Conservation (phyloP, 768 basidiomycete species). For the Kwoniella sp. region DNA sequence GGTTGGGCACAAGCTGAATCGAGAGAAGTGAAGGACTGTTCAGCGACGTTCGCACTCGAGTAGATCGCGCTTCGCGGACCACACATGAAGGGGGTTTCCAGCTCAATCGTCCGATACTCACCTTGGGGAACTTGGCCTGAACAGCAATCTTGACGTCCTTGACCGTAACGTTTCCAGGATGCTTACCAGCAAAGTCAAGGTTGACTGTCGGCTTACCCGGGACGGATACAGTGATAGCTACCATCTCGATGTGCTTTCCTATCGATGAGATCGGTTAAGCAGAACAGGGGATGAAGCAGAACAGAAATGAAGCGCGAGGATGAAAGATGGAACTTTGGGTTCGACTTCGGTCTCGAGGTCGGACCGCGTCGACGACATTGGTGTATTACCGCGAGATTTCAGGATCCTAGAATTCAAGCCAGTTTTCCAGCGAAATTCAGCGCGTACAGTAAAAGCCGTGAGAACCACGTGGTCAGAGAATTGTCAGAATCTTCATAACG, state of each 20-base stretch:
- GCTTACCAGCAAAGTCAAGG: conserved; percentile 53
- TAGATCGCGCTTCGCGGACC: neutral
- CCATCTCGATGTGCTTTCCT: conserved; percentile 58
- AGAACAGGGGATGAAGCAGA: neutral
- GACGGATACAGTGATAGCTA: conserved; percentile 65
- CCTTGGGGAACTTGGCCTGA: conserved; percentile 63
- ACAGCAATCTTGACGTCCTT: conserved; percentile 71
- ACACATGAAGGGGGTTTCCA: neutral
- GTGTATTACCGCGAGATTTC: neutral
- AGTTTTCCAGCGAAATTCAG: neutral
- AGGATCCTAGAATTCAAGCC: conserved; percentile 1
- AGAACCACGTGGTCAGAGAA: neutral
- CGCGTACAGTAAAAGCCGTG: too few relatives aligned
- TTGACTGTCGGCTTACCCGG: conserved; percentile 57
- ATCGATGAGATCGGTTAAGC: neutral
- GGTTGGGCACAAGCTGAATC: conserved; percentile 68
- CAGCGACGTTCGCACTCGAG: neutral
- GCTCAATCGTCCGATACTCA: conserved; percentile 49
- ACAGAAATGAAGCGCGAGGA: neutral
- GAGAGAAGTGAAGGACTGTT: conserved; percentile 2
- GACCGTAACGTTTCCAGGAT: conserved; percentile 61
- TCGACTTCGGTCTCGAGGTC: neutral
- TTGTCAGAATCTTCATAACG: conserved; percentile 1
- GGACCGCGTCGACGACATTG: neutral
- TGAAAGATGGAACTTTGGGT: neutral